Evolutionary conservation across 805 yeast genomes (phyloP).

Genomic region (Danielozyma ontarioensis): DNA sequence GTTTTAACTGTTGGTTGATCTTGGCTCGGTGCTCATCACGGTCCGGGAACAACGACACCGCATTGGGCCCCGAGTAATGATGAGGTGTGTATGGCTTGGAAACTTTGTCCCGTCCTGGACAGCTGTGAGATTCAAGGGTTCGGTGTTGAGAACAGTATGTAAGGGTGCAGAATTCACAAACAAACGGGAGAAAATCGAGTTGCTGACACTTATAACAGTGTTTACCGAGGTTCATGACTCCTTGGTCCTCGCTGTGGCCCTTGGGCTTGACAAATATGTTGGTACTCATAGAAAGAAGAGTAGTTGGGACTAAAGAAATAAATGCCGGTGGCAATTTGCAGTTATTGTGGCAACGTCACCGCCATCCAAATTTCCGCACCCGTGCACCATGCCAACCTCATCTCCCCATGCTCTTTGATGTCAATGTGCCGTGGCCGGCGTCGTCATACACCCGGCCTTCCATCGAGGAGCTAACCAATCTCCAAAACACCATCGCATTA

Average conservation of each 20-base stretch:
- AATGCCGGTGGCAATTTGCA: slow-evolving; percentile 5
- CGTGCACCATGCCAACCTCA: too few relatives aligned
- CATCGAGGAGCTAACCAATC: slow-evolving; percentile 32
- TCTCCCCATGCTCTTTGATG: slow-evolving; percentile 38
- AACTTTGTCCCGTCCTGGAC: slow-evolving; percentile 15
- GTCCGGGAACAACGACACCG: slow-evolving; percentile 49
- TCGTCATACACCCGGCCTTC: slow-evolving; percentile 42
- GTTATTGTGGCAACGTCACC: neutral
- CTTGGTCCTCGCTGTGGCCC: slow-evolving; percentile 19
- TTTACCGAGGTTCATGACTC: slow-evolving; percentile 52
- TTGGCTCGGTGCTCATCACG: slow-evolving; percentile 35
- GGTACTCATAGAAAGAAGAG: slow-evolving; percentile 3
- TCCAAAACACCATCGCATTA: slow-evolving; percentile 49
- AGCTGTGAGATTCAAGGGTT: slow-evolving; percentile 25
- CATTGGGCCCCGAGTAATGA: slow-evolving; percentile 26
- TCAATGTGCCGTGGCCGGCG: slow-evolving; percentile 73
- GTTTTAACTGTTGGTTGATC: slow-evolving; percentile 22
- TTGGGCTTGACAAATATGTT: slow-evolving; percentile 15
- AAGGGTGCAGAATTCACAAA: slow-evolving; percentile 43
- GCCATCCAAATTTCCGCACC: slow-evolving; percentile 1
- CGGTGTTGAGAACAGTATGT: slow-evolving; percentile 51
- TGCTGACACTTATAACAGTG: slow-evolving; percentile 49
- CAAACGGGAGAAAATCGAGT: slow-evolving; percentile 56
- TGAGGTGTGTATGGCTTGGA: slow-evolving; percentile 1
- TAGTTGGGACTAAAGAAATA: neutral